A percentile compares a stretch with the other conserved stretches of the same genome.
Evolutionary conservation across 2,329 filamentous ascomycete genomes (phyloP).

Genomic region (Rhytidhysteron rufulum): DNA sequence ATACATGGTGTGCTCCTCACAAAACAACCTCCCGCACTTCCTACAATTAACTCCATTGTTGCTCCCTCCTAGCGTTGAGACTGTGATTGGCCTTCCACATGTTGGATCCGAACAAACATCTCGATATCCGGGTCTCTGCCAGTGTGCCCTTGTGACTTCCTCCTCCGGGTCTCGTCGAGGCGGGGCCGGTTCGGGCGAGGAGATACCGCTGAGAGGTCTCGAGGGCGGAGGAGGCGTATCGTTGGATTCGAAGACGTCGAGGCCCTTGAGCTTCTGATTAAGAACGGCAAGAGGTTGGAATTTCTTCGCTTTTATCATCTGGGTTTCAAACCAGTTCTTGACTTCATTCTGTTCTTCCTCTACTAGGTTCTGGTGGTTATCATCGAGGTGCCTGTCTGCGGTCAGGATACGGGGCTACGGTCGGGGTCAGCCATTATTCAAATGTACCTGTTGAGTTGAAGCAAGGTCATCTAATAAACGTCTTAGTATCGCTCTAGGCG

Average conservation of each 20-base stretch:
- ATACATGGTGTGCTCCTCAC: slow-evolving; percentile 98
- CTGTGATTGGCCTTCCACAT: slow-evolving; percentile 54
- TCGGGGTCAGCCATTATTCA: not conserved
- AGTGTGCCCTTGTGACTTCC: slow-evolving; percentile 80
- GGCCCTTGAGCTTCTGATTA: slow-evolving; percentile 87
- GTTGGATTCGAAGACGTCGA: slow-evolving; percentile 93
- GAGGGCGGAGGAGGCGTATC: slow-evolving; percentile 54
- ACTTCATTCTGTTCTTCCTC: slow-evolving; percentile 88
- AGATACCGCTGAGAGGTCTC: slow-evolving; percentile 25
- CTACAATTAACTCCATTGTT: slow-evolving; percentile 90
- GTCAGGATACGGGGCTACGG: slow-evolving; percentile 15
- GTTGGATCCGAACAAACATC: slow-evolving; percentile 84
- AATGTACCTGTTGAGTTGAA: slow-evolving; percentile 76
- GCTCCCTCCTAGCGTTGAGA: slow-evolving; percentile 63
- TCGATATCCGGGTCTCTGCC: slow-evolving; percentile 72
- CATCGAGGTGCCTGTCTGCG: slow-evolving; percentile 67
- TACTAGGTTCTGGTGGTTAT: slow-evolving; percentile 84
- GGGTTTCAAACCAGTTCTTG: slow-evolving; percentile 94
- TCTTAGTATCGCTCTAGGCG: slow-evolving; percentile 9
- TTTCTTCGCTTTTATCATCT: slow-evolving; percentile 87
- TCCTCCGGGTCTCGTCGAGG: slow-evolving; percentile 73
- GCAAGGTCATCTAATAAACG: slow-evolving; percentile 67
- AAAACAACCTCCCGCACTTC: slow-evolving; percentile 89
- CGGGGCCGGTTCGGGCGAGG: slow-evolving; percentile 25
- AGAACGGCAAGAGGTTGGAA: slow-evolving; percentile 89